A percentile compares a stretch with the other conserved stretches of the same genome.
Conservation (phyloP, 345 rosid genomes). For the Populus simonii region DNA sequence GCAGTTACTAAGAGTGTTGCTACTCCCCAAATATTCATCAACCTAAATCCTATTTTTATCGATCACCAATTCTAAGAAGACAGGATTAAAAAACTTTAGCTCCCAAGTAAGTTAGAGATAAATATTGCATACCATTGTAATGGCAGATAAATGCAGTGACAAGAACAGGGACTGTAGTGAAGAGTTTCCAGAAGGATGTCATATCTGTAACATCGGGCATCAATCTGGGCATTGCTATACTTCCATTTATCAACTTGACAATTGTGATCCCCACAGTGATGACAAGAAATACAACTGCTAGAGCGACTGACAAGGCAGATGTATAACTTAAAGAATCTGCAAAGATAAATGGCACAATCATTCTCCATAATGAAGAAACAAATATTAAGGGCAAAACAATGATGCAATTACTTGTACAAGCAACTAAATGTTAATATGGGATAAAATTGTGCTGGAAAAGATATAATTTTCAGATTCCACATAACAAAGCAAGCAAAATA, state of each 20-base stretch:
- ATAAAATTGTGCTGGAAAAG: not conserved
- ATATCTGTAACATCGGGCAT: slow-evolving; percentile 67
- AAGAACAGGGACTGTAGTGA: slow-evolving; percentile 86
- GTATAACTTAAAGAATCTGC: slow-evolving; percentile 91
- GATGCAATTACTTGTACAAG: not conserved
- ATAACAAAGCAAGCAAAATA: not conserved
- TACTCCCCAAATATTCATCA: not conserved
- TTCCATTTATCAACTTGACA: slow-evolving; percentile 57
- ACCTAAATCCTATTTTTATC: not conserved
- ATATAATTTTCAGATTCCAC: not conserved
- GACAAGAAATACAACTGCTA: slow-evolving; percentile 78
- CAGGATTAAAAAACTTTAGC: not conserved
- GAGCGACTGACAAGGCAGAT: slow-evolving; percentile 76
- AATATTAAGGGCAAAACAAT: not conserved
- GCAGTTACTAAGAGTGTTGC: not conserved
- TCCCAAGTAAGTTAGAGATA: not conserved
- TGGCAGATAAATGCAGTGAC: slow-evolving; percentile 91
- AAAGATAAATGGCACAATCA: slow-evolving; percentile 24
- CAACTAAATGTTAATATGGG: not conserved
- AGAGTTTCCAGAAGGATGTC: slow-evolving; percentile 72
- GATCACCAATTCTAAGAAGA: not conserved
- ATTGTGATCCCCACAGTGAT: slow-evolving; percentile 66
- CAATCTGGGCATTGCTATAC: slow-evolving; percentile 71
- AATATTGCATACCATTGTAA: slow-evolving; percentile 56
- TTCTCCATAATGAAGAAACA: slow-evolving; percentile 5